These are phyloP conservation scores for Alternaria sp. DNA, from an alignment of 2,329 filamentous ascomycete species.

Conservation along the genomic window DNA sequence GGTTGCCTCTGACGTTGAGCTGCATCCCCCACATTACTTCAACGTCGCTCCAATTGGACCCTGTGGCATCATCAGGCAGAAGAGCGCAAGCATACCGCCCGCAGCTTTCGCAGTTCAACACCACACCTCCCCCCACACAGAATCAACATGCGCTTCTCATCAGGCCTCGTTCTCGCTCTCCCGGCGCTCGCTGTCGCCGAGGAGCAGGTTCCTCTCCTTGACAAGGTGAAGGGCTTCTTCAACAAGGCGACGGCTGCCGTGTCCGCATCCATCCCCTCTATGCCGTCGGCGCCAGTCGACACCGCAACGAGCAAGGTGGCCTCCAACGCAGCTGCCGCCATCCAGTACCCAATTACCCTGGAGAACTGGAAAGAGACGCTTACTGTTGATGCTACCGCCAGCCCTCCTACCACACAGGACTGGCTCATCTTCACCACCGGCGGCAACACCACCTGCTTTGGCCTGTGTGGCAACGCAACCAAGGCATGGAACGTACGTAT, in stretches of 20 bases:
- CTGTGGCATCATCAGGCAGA: slow-evolving; percentile 30
- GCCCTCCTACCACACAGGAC: slow-evolving; percentile 68
- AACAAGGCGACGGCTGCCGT: slow-evolving; percentile 62
- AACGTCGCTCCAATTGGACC: slow-evolving; percentile 22
- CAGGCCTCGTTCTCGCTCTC: slow-evolving; percentile 58
- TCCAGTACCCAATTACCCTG: slow-evolving; percentile 66
- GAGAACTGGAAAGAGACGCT: slow-evolving; percentile 75
- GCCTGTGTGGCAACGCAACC: slow-evolving; percentile 69
- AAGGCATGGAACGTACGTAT: slow-evolving; percentile 61
- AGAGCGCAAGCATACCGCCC: slow-evolving; percentile 12
- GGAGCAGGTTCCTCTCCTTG: slow-evolving; percentile 66
- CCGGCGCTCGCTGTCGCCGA: slow-evolving; percentile 60
- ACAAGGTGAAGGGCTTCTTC: slow-evolving; percentile 63
- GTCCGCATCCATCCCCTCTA: slow-evolving; percentile 57
- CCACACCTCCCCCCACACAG: slow-evolving; percentile 13
- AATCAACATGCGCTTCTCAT: slow-evolving; percentile 60
- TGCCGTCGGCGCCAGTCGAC: slow-evolving; percentile 48
- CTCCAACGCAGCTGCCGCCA: slow-evolving; percentile 58
- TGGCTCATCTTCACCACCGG: slow-evolving; percentile 79
- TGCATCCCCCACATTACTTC: slow-evolving; percentile 26
- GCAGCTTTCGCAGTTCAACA: slow-evolving; percentile 6
- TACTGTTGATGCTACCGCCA: slow-evolving; percentile 63
- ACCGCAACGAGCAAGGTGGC: slow-evolving; percentile 59
- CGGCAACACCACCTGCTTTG: slow-evolving; percentile 79
- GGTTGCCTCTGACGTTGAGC: slow-evolving; percentile 13